These are phyloP conservation scores for Gymnopilus junonius DNA, from an alignment of 768 basidiomycete species.

Conservation along the genomic window DNA sequence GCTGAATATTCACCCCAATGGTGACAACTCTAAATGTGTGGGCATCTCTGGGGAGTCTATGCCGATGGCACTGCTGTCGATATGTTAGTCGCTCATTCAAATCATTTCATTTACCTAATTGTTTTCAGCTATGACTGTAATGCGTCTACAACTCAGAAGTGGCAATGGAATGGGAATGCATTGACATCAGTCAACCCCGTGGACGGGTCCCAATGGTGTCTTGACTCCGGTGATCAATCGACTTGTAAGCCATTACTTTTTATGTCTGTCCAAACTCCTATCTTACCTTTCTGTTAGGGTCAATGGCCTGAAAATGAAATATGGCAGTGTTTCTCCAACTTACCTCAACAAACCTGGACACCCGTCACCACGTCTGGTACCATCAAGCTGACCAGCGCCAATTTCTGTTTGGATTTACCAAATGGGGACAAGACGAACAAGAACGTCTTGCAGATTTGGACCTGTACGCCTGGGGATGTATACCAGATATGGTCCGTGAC, in stretches of 20 bases:
- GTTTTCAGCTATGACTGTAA: constrained; percentile 10
- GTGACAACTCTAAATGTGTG: constrained; percentile 9
- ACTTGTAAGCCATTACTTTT: background rate
- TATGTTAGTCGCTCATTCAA: background rate
- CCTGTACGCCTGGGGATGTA: background rate
- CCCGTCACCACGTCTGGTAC: constrained; percentile 8
- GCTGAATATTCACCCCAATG: background rate
- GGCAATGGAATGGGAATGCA: constrained; percentile 7
- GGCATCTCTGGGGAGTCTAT: constrained; percentile 2
- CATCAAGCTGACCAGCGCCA: constrained; percentile 8
- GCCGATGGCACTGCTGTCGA: constrained; percentile 9
- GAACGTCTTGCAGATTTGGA: constrained; percentile 8
- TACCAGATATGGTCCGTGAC: constrained; percentile 10
- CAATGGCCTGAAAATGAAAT: constrained; percentile 11
- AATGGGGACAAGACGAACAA: constrained; percentile 3
- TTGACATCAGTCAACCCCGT: constrained; percentile 10
- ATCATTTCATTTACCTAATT: background rate
- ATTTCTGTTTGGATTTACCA: constrained; percentile 7
- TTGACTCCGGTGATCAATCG: constrained; percentile 2
- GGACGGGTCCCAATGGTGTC: constrained; percentile 12
- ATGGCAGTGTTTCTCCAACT: constrained; percentile 10
- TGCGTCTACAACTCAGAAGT: background rate
- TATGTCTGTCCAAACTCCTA: background rate
- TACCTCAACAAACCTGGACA: constrained; percentile 14
- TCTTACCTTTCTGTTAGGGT: background rate